These are phyloP conservation scores for Fusarium fracticaudum DNA, from an alignment of 2,329 filamentous ascomycete species.

Conservation along the genomic window DNA sequence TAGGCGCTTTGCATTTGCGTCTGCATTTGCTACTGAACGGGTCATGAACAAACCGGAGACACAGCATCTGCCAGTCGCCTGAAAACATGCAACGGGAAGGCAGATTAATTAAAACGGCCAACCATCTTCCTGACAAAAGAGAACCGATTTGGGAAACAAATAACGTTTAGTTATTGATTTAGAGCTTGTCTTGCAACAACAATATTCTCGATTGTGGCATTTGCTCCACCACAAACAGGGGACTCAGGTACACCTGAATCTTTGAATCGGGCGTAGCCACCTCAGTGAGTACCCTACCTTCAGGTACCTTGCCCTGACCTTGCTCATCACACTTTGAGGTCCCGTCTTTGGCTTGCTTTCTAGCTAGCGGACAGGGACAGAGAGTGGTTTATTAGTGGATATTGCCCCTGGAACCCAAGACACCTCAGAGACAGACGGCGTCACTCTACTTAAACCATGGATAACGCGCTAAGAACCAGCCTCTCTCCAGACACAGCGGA, in stretches of 20 bases:
- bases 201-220: neutral
- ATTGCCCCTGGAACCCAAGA: neutral
- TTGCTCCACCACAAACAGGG: conserved; percentile 7
- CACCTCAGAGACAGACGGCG: neutral
- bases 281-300: no score
- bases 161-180: neutral
- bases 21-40: neutral
- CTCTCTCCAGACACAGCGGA: conserved; percentile 14
- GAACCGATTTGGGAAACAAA: neutral
- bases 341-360: neutral
- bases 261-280: conserved; percentile 14
- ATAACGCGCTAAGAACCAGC: neutral
- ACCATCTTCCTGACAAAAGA: neutral
- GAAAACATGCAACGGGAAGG: neutral
- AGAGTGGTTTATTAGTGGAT: neutral
- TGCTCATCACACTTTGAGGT: neutral
- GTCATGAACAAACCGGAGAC: neutral
- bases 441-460: neutral
- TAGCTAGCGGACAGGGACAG: neutral
- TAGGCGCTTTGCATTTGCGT: neutral
- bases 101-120: neutral
- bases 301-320: neutral
- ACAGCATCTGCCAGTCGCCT: neutral
- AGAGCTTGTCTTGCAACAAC: neutral
- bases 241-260: conserved; percentile 32